Evolutionary conservation across 2,329 filamentous ascomycete species (phyloP).

Genomic region (Ceratocystis colombiana): DNA sequence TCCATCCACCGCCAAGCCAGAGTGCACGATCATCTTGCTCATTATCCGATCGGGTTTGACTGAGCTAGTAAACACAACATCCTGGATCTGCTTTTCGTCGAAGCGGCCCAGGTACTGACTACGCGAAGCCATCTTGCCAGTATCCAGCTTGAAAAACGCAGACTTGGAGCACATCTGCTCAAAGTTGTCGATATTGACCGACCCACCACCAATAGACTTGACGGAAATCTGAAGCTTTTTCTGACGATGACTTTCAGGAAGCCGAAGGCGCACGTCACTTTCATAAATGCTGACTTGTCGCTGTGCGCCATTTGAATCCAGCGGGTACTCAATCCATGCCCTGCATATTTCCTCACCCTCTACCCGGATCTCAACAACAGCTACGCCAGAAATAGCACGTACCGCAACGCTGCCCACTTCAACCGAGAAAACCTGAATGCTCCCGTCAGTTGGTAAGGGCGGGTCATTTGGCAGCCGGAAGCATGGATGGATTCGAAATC

Average conservation of each 20-base stretch:
- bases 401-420: slow-evolving; percentile 67
- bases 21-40: slow-evolving; percentile 63
- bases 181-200: slow-evolving; percentile 68
- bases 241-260: slow-evolving; percentile 65
- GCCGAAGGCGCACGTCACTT: slow-evolving; percentile 56
- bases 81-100: slow-evolving; percentile 58
- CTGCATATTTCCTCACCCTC: slow-evolving; percentile 74
- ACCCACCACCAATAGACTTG: slow-evolving; percentile 65
- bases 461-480: slow-evolving; percentile 75
- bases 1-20: slow-evolving; percentile 68
- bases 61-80: slow-evolving; percentile 64
- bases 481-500: slow-evolving; percentile 82
- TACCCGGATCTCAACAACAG: slow-evolving; percentile 71
- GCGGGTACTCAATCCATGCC: slow-evolving; percentile 69
- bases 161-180: slow-evolving; percentile 59
- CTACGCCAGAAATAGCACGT: slow-evolving; percentile 69
- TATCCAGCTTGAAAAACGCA: slow-evolving; percentile 63
- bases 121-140: slow-evolving; percentile 58
- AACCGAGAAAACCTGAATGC: slow-evolving; percentile 76
- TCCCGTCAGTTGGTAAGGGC: slow-evolving; percentile 54
- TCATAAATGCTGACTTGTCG: slow-evolving; percentile 68
- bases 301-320: slow-evolving; percentile 52
- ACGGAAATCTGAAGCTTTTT: slow-evolving; percentile 60
- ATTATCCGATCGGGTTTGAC: slow-evolving; percentile 61
- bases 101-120: slow-evolving; percentile 65